phyloP scores from a whole-genome alignment of 129 eudicot genomes.

The Pseudognaphalium luteoalbum region DNA sequence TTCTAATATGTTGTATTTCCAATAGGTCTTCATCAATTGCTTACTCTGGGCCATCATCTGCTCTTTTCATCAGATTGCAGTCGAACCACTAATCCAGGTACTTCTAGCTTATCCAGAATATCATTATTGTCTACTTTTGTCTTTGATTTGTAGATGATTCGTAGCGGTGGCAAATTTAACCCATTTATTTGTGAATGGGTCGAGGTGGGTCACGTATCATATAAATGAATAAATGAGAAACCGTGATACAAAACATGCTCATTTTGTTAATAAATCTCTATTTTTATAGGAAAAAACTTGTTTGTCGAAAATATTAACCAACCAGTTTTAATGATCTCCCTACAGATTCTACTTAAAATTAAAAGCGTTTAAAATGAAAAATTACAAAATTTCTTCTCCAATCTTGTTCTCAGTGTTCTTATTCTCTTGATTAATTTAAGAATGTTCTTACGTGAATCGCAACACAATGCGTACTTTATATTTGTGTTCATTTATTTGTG shows the following conservation, averaged over 20 bases:
- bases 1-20: background rate
- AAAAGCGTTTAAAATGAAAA: too few relatives aligned
- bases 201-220: background rate
- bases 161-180: background rate
- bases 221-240: background rate
- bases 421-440: too few relatives aligned
- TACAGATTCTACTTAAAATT: too few relatives aligned
- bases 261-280: too few relatives aligned
- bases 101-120: background rate
- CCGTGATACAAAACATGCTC: background rate
- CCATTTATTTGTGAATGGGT: background rate
- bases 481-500: too few relatives aligned
- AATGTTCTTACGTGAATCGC: too few relatives aligned
- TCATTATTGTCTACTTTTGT: background rate
- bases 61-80: background rate
- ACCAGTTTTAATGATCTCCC: too few relatives aligned
- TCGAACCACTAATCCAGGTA: background rate
- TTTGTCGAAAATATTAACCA: too few relatives aligned
- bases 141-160: background rate
- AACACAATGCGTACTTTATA: too few relatives aligned
- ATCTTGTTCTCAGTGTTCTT: too few relatives aligned
- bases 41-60: background rate
- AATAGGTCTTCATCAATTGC: background rate
- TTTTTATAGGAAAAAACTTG: too few relatives aligned
- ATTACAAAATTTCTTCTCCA: too few relatives aligned